These are phyloP conservation scores for Fusarium dlaminii DNA, from an alignment of 2,329 filamentous ascomycete species.

Conservation along the genomic window DNA sequence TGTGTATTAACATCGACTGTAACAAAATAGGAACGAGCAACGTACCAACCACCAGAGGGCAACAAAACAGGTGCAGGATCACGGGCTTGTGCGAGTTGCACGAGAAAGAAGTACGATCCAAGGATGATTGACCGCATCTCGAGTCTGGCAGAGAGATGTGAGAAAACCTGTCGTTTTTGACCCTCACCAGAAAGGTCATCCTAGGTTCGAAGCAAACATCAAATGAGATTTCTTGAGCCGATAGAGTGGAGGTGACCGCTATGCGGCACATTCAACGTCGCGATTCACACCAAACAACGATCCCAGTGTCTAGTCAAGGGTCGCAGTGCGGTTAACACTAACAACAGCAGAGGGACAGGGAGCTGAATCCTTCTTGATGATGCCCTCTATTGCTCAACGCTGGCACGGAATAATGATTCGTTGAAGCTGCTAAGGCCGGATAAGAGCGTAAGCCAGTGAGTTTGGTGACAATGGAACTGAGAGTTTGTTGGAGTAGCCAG, in stretches of 20 bases:
- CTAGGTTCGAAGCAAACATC: constrained; percentile 4
- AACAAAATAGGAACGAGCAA: background rate
- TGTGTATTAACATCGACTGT: constrained; percentile 12
- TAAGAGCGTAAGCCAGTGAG: background rate
- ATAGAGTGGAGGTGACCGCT: constrained; percentile 3
- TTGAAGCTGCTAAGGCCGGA: background rate
- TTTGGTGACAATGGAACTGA: constrained; percentile 9
- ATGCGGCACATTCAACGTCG: constrained; percentile 7
- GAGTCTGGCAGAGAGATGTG: background rate
- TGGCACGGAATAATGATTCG: background rate
- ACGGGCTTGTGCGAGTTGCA: constrained; percentile 26
- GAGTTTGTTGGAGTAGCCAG: constrained; percentile 4
- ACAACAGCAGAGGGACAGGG: background rate
- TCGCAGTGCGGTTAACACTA: background rate
- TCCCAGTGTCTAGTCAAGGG: background rate
- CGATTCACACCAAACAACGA: constrained; percentile 1
- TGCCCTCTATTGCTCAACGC: background rate
- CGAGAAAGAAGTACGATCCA: constrained; percentile 25
- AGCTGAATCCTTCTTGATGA: background rate
- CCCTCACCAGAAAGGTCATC: background rate
- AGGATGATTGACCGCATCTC: constrained; percentile 32
- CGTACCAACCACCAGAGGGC: constrained; percentile 36
- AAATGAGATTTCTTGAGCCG: constrained; percentile 2
- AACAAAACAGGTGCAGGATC: constrained; percentile 35
- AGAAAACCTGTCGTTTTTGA: background rate